Conservation (phyloP, 148 eudicot genomes). For the Rhododendron kiyosumense region DNA sequence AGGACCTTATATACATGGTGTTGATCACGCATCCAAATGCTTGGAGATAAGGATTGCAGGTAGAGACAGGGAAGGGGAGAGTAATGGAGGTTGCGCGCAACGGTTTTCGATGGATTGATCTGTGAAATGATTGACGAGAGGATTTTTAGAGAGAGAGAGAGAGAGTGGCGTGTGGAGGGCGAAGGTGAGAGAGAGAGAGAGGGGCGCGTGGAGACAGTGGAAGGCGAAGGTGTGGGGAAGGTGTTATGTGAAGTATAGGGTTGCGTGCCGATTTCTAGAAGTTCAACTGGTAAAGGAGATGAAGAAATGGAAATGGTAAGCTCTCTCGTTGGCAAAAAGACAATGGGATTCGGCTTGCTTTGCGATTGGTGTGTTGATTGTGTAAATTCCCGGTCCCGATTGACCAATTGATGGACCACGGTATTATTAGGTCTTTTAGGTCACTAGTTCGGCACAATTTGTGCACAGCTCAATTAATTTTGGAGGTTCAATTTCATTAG, state of each 20-base stretch:
- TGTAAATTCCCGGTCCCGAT: neutral
- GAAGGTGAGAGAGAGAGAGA: neutral
- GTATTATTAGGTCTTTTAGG: too few relatives aligned
- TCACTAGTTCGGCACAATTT: too few relatives aligned
- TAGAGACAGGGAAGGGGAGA: neutral
- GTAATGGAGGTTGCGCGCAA: neutral
- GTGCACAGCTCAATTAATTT: neutral
- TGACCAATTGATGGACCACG: neutral
- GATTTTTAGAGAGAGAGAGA: neutral
- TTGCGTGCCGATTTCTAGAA: slow-evolving; percentile 10
- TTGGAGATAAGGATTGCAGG: slow-evolving; percentile 6
- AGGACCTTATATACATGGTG: slow-evolving; percentile 18
- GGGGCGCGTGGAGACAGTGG: slow-evolving; percentile 18
- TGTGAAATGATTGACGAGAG: neutral
- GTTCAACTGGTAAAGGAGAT: neutral
- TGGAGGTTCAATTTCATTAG: too few relatives aligned
- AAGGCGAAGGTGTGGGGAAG: neutral
- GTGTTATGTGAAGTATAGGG: neutral
- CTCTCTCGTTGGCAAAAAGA: neutral
- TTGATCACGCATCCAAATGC: slow-evolving; percentile 16
- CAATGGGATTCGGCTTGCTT: neutral
- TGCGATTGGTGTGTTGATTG: neutral
- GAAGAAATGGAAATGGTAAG: neutral
- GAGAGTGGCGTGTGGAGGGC: slow-evolving; percentile 13
- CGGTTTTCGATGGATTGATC: neutral